Evolutionary conservation across 441 rosid species (phyloP).

Genomic region (Sinapis alba): DNA sequence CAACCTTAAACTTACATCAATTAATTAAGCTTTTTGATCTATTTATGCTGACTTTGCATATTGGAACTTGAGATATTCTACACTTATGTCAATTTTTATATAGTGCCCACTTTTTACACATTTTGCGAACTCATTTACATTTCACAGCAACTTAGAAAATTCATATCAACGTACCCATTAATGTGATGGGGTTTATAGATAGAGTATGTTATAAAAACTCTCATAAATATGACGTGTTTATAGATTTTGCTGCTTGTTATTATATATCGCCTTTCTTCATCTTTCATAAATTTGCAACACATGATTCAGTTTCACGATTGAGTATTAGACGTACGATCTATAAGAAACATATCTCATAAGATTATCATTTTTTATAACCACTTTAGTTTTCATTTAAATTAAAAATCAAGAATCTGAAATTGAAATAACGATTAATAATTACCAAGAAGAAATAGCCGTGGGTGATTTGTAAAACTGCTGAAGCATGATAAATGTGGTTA

Average conservation of each 20-base stretch:
- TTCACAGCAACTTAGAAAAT: constrained; percentile 29
- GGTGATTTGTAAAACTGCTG: neutral
- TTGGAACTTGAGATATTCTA: constrained; percentile 30
- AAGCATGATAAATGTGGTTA: neutral
- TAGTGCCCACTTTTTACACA: constrained; percentile 23
- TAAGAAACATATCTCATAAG: neutral
- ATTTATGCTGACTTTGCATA: constrained; percentile 37
- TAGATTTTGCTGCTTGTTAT: no score
- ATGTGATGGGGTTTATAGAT: constrained; percentile 35
- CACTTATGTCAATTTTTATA: constrained; percentile 29
- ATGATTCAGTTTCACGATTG: neutral
- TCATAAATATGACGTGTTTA: no score
- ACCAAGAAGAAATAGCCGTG: neutral
- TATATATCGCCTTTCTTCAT: no score
- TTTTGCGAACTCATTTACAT: constrained; percentile 21
- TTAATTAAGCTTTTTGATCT: constrained; percentile 30
- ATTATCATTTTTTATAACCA: neutral
- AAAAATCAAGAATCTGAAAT: neutral
- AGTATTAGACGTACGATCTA: neutral
- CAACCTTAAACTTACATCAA: constrained; percentile 39
- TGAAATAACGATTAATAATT: neutral
- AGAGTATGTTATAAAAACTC: constrained; percentile 22
- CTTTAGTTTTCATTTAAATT: neutral
- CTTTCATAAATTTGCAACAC: constrained; percentile 15
- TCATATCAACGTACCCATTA: constrained; percentile 36